Evolutionary conservation across 768 basidiomycete genomes (phyloP).

Genomic region (Trametes coccinea): DNA sequence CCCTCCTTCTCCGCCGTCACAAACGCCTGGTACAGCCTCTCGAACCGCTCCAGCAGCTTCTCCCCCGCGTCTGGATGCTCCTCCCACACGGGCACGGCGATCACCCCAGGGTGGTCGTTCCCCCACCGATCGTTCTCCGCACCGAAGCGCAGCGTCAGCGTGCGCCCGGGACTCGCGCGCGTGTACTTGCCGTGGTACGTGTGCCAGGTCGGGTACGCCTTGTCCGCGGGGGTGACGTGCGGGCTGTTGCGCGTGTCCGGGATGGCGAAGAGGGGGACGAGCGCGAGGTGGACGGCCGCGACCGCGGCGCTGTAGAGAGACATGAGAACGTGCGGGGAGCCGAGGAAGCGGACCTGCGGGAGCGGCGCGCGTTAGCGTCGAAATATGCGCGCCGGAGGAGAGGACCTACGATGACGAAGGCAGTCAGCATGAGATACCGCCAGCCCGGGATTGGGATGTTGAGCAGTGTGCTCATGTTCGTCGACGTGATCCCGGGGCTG

Average conservation of each 20-base stretch:
- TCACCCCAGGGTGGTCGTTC: conserved; percentile 48
- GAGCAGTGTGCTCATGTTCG: conserved; percentile 56
- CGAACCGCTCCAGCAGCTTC: conserved; percentile 54
- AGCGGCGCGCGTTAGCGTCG: conserved; percentile 10
- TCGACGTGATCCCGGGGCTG: conserved; percentile 70
- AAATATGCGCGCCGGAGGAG: background rate
- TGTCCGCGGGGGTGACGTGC: conserved; percentile 12
- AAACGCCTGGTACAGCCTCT: conserved; percentile 48
- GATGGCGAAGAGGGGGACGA: conserved; percentile 56
- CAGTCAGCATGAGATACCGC: conserved; percentile 44
- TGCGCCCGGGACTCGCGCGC: background rate
- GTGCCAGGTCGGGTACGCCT: conserved; percentile 23
- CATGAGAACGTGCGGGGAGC: conserved; percentile 69
- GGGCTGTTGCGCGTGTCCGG: conserved; percentile 34
- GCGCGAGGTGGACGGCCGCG: conserved; percentile 62
- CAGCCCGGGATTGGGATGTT: conserved; percentile 45
- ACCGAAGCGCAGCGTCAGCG: conserved; percentile 46
- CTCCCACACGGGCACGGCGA: conserved; percentile 52
- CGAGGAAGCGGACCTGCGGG: conserved; percentile 62
- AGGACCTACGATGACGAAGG: conserved; percentile 65
- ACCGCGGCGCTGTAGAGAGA: conserved; percentile 63
- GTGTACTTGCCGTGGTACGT: conserved; percentile 21
- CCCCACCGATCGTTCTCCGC: conserved; percentile 62
- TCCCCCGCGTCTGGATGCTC: conserved; percentile 48
- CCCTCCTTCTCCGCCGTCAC: conserved; percentile 28